phyloP scores from a whole-genome alignment of 352 stramenopile genomes.

The Phytophthora kernoviae region DNA sequence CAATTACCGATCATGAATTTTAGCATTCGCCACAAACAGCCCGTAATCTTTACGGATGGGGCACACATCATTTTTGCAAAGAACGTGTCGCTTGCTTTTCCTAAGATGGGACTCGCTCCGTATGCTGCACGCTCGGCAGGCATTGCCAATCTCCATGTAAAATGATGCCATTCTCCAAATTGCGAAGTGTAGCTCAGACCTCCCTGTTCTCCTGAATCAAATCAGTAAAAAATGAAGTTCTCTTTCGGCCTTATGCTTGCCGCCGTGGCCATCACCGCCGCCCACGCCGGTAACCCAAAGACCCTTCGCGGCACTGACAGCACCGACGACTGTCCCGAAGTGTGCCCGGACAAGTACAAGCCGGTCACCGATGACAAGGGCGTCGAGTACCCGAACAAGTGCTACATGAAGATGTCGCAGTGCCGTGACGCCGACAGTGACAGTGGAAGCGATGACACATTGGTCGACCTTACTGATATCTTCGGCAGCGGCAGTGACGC shows the following conservation, averaged over 20 bases:
- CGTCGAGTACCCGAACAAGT: conserved; percentile 2
- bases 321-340: conserved; percentile 10
- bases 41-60: conserved; percentile 30
- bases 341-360: conserved; percentile 22
- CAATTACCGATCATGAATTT: conserved; percentile 4
- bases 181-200: conserved; percentile 16
- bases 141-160: conserved; percentile 5
- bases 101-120: conserved; percentile 31
- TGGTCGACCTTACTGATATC: conserved; percentile 9
- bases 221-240: conserved; percentile 33
- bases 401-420: conserved; percentile 13
- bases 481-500: conserved; percentile 1
- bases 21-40: conserved; percentile 34
- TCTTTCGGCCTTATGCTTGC: conserved; percentile 23
- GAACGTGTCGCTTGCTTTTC: conserved; percentile 16
- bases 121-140: conserved; percentile 28
- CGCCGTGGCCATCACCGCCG: conserved; percentile 23
- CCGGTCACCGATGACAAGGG: conserved; percentile 24
- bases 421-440: conserved; percentile 22
- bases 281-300: conserved; percentile 16
- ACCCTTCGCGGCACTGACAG: conserved; percentile 17
- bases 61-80: conserved; percentile 3
- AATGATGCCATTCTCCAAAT: conserved; percentile 32
- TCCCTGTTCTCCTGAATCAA: conserved; percentile 11
- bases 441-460: conserved; percentile 6